Evolutionary conservation across 108 stramenopile genomes (phyloP).

Genomic region (Fragilaria crotonensis): DNA sequence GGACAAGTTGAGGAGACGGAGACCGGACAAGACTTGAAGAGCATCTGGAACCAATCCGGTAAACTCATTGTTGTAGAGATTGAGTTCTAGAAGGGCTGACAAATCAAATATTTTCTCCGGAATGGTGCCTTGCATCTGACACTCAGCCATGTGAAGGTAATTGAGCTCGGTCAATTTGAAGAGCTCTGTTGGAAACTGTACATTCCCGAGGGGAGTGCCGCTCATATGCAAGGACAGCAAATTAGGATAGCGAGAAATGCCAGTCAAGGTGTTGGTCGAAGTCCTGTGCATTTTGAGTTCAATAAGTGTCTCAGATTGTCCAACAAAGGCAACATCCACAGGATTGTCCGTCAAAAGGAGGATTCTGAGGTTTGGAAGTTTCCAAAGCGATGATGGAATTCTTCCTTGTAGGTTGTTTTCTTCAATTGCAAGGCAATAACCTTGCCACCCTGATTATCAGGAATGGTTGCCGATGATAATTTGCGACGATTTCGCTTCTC

Average conservation of each 20-base stretch:
- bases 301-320: neutral
- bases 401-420: constrained; percentile 35
- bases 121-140: constrained; percentile 26
- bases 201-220: neutral
- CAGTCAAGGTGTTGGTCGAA: neutral
- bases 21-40: neutral
- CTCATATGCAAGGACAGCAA: constrained; percentile 1
- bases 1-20: neutral
- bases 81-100: constrained; percentile 10
- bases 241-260: too few relatives aligned
- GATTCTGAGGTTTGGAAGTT: neutral
- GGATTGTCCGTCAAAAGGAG: neutral
- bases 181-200: constrained; percentile 37
- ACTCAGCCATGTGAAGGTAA: constrained; percentile 18
- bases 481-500: too few relatives aligned
- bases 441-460: too few relatives aligned
- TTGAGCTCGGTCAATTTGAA: constrained; percentile 35
- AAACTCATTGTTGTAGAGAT: constrained; percentile 12
- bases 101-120: constrained; percentile 19
- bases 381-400: constrained; percentile 24
- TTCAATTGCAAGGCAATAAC: neutral
- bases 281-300: neutral
- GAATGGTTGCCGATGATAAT: too few relatives aligned
- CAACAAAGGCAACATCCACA: constrained; percentile 2
- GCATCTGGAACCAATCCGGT: constrained; percentile 10